Base-by-base conservation (phyloP, 1,284 basidiomycete species). In the Microstroma glucosiphilum region DNA sequence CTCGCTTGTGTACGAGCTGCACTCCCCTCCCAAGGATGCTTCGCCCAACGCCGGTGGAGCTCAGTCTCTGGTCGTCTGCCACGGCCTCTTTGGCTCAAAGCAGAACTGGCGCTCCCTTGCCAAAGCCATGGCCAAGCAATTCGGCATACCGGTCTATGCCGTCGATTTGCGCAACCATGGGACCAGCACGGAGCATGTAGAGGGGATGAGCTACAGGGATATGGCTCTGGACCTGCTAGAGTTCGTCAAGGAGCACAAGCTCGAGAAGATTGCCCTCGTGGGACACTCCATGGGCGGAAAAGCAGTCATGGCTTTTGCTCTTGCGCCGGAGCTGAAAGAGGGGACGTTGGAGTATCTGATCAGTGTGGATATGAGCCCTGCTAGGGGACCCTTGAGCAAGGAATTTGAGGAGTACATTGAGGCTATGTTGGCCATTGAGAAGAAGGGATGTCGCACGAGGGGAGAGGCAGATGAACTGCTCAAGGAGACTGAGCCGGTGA, bases 211-310 rank as follows among this genome's bases (percentile, higher is more conserved):
- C 17, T 92, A 92, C 62, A 48, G 60, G 1, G 79, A 80, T 58
- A 88, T 91, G 87, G 89, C 89, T 1, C 76, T 79, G 9, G 89
- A 91, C 70, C 83, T 91, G 30, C 77, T 86, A 12, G 81, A 85
- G 2, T 84, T 84, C 69, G 70, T 84, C 61, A 42, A 73, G 4
- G 72, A 81, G 25, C 75, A 79, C 1, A 67, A 74, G 2, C 72
- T 84, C 8, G 66, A 64, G 11, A 69, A 88, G n/a, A 82, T 90
- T 25, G 84, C 86, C 0, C 82, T 92, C 1, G 81, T 91, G 7
- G 91, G 90, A 0, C 91, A 92, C 73, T 92, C 90, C 1, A 91
- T 92, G 88, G 91, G 91, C 62, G 91, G 91, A 13, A 93, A 93
- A 79, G 88, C 86, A 0, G 89, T 88, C 0, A 91, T 91, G 89